Percentiles rank a stretch among this genome's conserved stretches.
These are phyloP conservation scores for Entomortierella lignicola DNA, from an alignment of 192 early-diverging fungal genomes.

Conservation along the genomic window DNA sequence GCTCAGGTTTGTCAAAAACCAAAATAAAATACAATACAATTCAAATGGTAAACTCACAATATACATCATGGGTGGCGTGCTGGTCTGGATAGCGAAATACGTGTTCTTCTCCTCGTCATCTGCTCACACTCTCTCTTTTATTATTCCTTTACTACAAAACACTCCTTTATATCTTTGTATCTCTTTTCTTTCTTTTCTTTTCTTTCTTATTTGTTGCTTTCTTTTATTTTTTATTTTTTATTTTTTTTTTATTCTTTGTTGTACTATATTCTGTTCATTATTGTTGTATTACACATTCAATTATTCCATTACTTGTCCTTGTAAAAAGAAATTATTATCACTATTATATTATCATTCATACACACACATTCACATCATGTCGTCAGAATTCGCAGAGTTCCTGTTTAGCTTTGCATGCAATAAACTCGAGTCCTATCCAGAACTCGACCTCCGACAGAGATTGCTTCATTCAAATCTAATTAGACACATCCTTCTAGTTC, in stretches of 20 bases:
- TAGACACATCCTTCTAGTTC: slow-evolving; percentile 40
- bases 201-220: slow-evolving; percentile 1
- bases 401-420: slow-evolving; percentile 45
- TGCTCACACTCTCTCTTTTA: too few relatives aligned
- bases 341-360: background rate
- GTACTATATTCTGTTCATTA: background rate
- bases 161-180: background rate
- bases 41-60: too few relatives aligned
- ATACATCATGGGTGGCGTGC: too few relatives aligned
- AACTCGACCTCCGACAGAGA: slow-evolving; percentile 43
- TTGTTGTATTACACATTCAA: too few relatives aligned
- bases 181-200: background rate
- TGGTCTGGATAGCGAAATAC: too few relatives aligned
- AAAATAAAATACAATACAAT: too few relatives aligned
- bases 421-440: slow-evolving; percentile 35
- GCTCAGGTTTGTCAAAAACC: too few relatives aligned
- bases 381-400: slow-evolving; percentile 37
- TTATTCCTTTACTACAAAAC: too few relatives aligned
- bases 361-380: slow-evolving; percentile 16
- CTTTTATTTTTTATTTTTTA: background rate
- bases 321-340: background rate
- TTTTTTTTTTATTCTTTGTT: background rate
- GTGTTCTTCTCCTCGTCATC: too few relatives aligned
- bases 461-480: slow-evolving; percentile 47
- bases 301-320: background rate